Evolutionary conservation across 805 yeast species (phyloP), one percentile per base, ranked within the genome.

Genomic region (Debaryomyces castellii): DNA sequence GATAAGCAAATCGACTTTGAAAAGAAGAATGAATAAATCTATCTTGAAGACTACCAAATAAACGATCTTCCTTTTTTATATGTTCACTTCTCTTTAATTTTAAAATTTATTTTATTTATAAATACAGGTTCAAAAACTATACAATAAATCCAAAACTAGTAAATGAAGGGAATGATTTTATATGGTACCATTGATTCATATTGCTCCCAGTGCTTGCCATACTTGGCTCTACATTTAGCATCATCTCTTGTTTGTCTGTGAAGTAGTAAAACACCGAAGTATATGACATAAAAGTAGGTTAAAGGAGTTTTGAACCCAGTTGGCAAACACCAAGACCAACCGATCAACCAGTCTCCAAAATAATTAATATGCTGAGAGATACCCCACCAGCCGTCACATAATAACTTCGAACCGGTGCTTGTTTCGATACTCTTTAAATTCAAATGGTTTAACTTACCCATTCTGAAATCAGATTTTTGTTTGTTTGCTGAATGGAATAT

Each of bases 301-400:
- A 92, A 71, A 4, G 89, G 85, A 0, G 96, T 85, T 48, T 73
- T 74, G 54, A 83, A 79, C 9, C 96, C 96, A 1, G 97, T 89
- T 8, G 96, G 85, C 51, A 94, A 72, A 64, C 97, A 89, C 96
- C 96, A 92, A 38, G 95, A 82, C 72, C 87, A 75, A 0, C 97
- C 89, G 59, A 90, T 83, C 35, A 94, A 62, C 91, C 97, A 89
- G 69, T 94, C 99, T 36, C 99, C 99, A 47, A 91, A 77, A 66
- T 94, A 94, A 62, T 94, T 94, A 60, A 89, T 89, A 64, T 94
- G 99, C 54, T 96, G 96, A 5, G 96, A 83, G 16, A 74, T 64
- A 2, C 86, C 87, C 99, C 99, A 94, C 99, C 98, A 94, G 2
- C 98, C 97, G 58, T 89, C 94, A 44, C 83, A 79, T 38, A 94